These are phyloP conservation scores for Metarhizium humberi DNA, from an alignment of 2,329 filamentous ascomycete genomes.

Conservation along the genomic window DNA sequence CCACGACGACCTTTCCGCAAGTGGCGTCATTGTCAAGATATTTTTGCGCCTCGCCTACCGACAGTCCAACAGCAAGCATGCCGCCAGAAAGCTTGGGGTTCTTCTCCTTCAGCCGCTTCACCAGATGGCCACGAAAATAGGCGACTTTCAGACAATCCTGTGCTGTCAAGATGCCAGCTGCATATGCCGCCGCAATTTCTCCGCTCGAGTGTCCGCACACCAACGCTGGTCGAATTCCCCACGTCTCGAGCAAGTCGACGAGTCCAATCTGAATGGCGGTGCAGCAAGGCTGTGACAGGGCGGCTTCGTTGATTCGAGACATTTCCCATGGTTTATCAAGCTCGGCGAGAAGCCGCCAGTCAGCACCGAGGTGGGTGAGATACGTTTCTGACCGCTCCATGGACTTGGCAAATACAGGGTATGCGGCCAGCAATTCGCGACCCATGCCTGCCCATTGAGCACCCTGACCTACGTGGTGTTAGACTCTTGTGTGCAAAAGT, in stretches of 20 bases:
- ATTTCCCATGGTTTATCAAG: conserved; percentile 22
- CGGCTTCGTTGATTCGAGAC: conserved; percentile 25
- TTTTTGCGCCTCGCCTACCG: conserved; percentile 24
- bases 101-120: too few species aligned
- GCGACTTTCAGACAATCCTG: too few species aligned
- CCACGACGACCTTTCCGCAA: conserved; percentile 28
- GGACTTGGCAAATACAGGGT: conserved; percentile 24
- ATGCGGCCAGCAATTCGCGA: conserved; percentile 20
- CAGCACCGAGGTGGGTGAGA: conserved; percentile 21
- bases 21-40: conserved; percentile 41
- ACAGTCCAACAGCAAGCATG: conserved; percentile 12
- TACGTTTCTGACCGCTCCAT: conserved; percentile 22
- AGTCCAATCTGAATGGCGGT: conserved; percentile 40
- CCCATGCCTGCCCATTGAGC: conserved; percentile 30
- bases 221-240: conserved; percentile 27
- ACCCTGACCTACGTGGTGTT: conserved; percentile 27
- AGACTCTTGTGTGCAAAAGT: conserved; percentile 8
- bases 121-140: too few species aligned
- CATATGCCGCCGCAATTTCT: conserved; percentile 38
- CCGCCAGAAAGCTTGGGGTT: conserved; percentile 23
- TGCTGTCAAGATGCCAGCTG: too few species aligned
- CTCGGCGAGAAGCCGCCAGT: conserved; percentile 28
- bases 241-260: conserved; percentile 32
- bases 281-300: conserved; percentile 33
- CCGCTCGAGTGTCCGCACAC: conserved; percentile 38